phyloP scores from a whole-genome alignment of 2,329 filamentous ascomycete species.

The Colletotrichum acutatum region DNA sequence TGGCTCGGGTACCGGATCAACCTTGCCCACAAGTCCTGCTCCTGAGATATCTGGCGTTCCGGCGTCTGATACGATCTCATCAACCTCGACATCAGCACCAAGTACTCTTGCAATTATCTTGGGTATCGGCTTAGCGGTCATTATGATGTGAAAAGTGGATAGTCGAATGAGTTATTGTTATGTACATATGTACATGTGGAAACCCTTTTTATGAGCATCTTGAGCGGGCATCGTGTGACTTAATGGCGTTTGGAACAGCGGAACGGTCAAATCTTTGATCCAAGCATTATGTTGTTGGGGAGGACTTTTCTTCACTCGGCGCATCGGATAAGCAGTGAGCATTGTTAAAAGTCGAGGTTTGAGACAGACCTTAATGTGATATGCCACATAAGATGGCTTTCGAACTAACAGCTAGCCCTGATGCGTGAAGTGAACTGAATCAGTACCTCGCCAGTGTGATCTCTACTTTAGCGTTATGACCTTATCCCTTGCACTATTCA shows the following conservation, averaged over 20 bases:
- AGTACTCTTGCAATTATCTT: background rate
- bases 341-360: slow-evolving; percentile 6
- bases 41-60: slow-evolving; percentile 13
- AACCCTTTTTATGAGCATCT: background rate
- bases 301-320: slow-evolving; percentile 4
- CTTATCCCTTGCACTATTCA: background rate
- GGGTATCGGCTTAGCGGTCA: background rate
- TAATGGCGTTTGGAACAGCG: slow-evolving; percentile 15
- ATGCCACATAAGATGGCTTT: background rate
- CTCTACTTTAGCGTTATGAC: background rate
- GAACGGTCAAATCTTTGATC: background rate
- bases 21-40: background rate
- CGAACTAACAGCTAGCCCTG: too few species aligned
- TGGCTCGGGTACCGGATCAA: background rate
- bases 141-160: slow-evolving; percentile 4
- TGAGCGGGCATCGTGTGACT: slow-evolving; percentile 9
- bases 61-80: slow-evolving; percentile 5
- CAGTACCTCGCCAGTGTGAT: background rate
- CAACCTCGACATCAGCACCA: background rate
- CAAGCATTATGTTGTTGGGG: background rate
- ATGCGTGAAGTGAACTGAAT: background rate
- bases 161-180: background rate
- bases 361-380: slow-evolving; percentile 1
- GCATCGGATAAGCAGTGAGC: slow-evolving; percentile 21
- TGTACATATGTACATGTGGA: slow-evolving; percentile 3